Evolutionary conservation across 2,329 filamentous ascomycete genomes (phyloP).

Genomic region (Venturia asperata): DNA sequence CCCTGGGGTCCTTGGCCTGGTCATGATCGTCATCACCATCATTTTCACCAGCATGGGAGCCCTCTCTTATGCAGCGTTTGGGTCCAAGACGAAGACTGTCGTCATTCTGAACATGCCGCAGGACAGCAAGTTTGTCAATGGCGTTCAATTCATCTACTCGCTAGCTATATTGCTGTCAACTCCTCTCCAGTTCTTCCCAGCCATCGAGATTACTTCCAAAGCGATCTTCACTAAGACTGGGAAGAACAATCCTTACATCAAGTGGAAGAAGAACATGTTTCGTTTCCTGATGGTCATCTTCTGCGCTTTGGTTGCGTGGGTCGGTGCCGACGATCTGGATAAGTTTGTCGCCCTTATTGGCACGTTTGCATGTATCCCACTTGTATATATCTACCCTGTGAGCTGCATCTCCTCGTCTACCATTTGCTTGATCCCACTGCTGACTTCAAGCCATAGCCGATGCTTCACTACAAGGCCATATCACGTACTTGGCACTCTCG

Average conservation of each 20-base stretch:
- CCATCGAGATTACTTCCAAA: slow-evolving; percentile 93
- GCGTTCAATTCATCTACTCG: slow-evolving; percentile 95
- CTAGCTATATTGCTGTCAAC: slow-evolving; percentile 93
- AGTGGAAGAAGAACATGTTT: slow-evolving; percentile 99
- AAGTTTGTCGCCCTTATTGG: slow-evolving; percentile 96
- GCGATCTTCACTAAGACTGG: slow-evolving; percentile 88
- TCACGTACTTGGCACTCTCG: slow-evolving; percentile 62
- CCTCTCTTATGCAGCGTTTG: slow-evolving; percentile 91
- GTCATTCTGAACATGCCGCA: slow-evolving; percentile 94
- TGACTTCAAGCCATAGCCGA: slow-evolving; percentile 52
- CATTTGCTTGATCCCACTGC: slow-evolving; percentile 27
- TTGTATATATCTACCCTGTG: slow-evolving; percentile 97
- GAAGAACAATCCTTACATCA: slow-evolving; percentile 97
- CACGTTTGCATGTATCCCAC: slow-evolving; percentile 93
- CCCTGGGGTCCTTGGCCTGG: slow-evolving; percentile 73
- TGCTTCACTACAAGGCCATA: slow-evolving; percentile 80
- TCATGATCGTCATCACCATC: slow-evolving; percentile 93
- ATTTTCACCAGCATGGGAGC: slow-evolving; percentile 89
- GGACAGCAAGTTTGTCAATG: slow-evolving; percentile 90
- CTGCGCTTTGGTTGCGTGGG: slow-evolving; percentile 84
- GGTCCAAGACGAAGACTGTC: slow-evolving; percentile 90
- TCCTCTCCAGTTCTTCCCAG: slow-evolving; percentile 92
- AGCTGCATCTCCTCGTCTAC: slow-evolving; percentile 36
- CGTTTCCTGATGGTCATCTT: slow-evolving; percentile 86
- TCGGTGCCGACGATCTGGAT: slow-evolving; percentile 85